Conservation (phyloP, 306 rosid genomes). For the Hippophae gyantsensis region DNA sequence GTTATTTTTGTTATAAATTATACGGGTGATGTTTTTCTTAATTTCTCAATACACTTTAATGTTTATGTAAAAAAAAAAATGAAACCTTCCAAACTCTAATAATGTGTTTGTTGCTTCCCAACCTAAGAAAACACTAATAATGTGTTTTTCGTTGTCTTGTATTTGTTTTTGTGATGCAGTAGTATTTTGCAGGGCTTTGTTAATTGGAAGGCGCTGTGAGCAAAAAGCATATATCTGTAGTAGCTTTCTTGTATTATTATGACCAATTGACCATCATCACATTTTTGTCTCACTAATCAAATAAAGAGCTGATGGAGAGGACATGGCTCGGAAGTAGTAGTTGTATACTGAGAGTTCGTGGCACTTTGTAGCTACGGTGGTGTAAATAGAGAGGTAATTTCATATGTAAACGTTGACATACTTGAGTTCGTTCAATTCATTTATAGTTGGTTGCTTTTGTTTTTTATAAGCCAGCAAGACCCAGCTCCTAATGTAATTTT, state of each 20-base stretch:
- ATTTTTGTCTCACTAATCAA: slow-evolving; percentile 28
- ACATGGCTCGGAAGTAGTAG: slow-evolving; percentile 25
- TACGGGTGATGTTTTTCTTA: too few relatives aligned
- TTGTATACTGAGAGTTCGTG: slow-evolving; percentile 33
- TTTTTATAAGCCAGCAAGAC: background rate
- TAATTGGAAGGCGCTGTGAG: slow-evolving; percentile 20
- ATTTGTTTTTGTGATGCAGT: slow-evolving; percentile 14
- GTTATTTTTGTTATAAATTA: too few relatives aligned
- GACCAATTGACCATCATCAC: slow-evolving; percentile 10
- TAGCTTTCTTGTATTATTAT: slow-evolving; percentile 16
- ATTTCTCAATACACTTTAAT: too few relatives aligned
- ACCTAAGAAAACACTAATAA: background rate
- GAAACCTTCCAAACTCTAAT: too few relatives aligned
- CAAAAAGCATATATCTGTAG: slow-evolving; percentile 13
- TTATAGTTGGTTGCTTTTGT: slow-evolving; percentile 24
- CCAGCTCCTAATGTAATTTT: too few relatives aligned
- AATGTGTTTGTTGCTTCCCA: too few relatives aligned
- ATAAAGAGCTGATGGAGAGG: slow-evolving; percentile 30
- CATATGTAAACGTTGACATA: slow-evolving; percentile 32
- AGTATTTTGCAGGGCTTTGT: slow-evolving; percentile 26
- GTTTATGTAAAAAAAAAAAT: too few relatives aligned
- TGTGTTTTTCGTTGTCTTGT: background rate
- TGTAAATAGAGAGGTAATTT: slow-evolving; percentile 67
- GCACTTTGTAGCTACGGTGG: slow-evolving; percentile 23
- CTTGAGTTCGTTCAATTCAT: slow-evolving; percentile 42